phyloP scores from a whole-genome alignment of 1,284 basidiomycete species.

The Pisolithus thermaeus region DNA sequence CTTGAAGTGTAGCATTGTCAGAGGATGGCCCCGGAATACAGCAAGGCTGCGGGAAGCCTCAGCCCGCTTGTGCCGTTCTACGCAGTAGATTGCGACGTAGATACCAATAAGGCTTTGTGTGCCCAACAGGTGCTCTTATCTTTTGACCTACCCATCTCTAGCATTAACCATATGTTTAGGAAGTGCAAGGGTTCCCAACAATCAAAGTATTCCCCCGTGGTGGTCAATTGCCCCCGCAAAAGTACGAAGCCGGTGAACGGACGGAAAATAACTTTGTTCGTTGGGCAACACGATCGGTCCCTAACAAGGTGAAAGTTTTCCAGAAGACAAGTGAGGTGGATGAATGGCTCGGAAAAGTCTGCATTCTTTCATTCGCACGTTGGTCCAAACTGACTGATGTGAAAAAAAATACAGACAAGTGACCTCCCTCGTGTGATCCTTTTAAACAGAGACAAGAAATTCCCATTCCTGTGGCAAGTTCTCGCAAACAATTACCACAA shows the following conservation, averaged over 20 bases:
- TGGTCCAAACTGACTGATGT: not conserved
- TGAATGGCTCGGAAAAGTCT: conserved; percentile 58
- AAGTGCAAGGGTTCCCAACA: conserved; percentile 91
- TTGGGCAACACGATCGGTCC: conserved; percentile 72
- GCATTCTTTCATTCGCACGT: conserved; percentile 11
- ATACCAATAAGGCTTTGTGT: conserved; percentile 77
- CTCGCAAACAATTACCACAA: conserved; percentile 71
- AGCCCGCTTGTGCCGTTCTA: conserved; percentile 84
- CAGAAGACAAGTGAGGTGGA: conserved; percentile 52
- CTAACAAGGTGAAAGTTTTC: conserved; percentile 62
- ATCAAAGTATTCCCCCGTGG: conserved; percentile 84
- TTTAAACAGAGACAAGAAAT: conserved; percentile 68
- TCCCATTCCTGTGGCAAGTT: conserved; percentile 83
- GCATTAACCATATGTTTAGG: conserved; percentile 30
- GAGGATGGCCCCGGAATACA: conserved; percentile 79
- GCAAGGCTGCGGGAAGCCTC: conserved; percentile 74
- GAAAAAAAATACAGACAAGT: conserved; percentile 35
- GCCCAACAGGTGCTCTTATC: conserved; percentile 57
- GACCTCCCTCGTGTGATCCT: conserved; percentile 66
- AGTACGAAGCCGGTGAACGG: conserved; percentile 69
- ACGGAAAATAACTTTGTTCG: conserved; percentile 71
- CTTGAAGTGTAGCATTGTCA: conserved; percentile 69
- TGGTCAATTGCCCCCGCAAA: conserved; percentile 54
- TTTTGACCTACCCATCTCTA: not conserved
- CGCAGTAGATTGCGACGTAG: conserved; percentile 88